Conservation (phyloP, 352 stramenopile genomes). For the Pythium utonaiense region DNA sequence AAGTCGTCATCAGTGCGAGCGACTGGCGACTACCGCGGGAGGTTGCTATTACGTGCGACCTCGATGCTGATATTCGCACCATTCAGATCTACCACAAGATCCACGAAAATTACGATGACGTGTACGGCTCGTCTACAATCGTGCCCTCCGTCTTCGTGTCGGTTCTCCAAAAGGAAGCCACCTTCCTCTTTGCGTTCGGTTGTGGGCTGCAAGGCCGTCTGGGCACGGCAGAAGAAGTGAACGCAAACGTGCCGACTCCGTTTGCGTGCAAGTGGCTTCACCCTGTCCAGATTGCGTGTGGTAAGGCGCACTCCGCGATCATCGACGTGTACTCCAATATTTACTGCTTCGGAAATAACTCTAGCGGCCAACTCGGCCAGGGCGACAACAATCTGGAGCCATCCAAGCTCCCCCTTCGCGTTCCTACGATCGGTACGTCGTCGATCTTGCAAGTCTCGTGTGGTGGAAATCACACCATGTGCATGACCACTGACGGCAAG, state of each 20-base stretch:
- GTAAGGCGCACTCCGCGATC: constrained; percentile 62
- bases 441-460: constrained; percentile 54
- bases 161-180: constrained; percentile 64
- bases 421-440: constrained; percentile 34
- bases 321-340: constrained; percentile 74
- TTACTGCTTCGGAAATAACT: constrained; percentile 60
- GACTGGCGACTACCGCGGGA: constrained; percentile 52
- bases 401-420: constrained; percentile 49
- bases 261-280: constrained; percentile 66
- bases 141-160: constrained; percentile 68
- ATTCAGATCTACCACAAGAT: constrained; percentile 79
- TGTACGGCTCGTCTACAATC: constrained; percentile 40
- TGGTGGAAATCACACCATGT: constrained; percentile 61
- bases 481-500: constrained; percentile 46
- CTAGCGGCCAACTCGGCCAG: constrained; percentile 53
- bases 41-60: constrained; percentile 35
- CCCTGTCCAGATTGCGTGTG: constrained; percentile 63
- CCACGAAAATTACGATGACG: constrained; percentile 44
- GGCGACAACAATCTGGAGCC: constrained; percentile 48
- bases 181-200: constrained; percentile 70
- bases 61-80: constrained; percentile 50
- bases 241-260: constrained; percentile 42
- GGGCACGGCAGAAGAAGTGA: constrained; percentile 43
- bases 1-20: constrained; percentile 50
- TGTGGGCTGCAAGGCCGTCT: constrained; percentile 52